Evolutionary conservation across 116 monocot genomes (phyloP), one percentile per base, ranked within the genome.

Genomic region (Zostera marina): DNA sequence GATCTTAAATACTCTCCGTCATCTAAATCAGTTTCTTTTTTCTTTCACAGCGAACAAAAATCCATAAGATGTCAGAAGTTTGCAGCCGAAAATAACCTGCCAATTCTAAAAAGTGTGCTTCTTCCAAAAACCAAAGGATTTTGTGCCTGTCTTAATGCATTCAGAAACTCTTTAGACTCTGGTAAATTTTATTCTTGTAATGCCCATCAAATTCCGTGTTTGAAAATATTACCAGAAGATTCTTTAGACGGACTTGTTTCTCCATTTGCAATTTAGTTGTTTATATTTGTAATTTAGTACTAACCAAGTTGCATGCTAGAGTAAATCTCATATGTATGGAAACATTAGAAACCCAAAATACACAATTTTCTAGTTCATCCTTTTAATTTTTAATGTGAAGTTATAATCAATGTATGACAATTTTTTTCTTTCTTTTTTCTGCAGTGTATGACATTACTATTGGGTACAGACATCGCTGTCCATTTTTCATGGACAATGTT

Each of bases 371-470:
- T 32, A 32, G 32, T 5, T n/a, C n/a, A n/a, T n/a, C n/a, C 47
- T 47, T 17, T 8, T 17, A 47, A 47, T 47, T 16, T 3, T 60
- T 7, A 21, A 12, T 60, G 13, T 10, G 5, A 55, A 23, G 22
- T 55, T 20, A 42, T 12, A 39, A 58, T 14, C 20, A 15, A 8
- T 44, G 24, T 42, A 40, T 43, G 9, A 1, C 42, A 19, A 20
- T 4, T 43, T 13, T 12, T 12, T 26, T 12, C 22, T 58, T 8
- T 23, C 8, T 47, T 20, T 14, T 25, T 47, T 11, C 5, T 77
- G 70, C 78, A 98, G 98, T 98, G 44, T 98, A 86, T 72, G 98
- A 98, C 65, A 56, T 98, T 56, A 90, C 86, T 42, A 90, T 98
- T 40, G 81, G 72, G 0, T 98, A 98, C 74, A 90, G 90, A 66